Conservation (phyloP, 257 asterid species). For the Nicotiana paniculata region DNA sequence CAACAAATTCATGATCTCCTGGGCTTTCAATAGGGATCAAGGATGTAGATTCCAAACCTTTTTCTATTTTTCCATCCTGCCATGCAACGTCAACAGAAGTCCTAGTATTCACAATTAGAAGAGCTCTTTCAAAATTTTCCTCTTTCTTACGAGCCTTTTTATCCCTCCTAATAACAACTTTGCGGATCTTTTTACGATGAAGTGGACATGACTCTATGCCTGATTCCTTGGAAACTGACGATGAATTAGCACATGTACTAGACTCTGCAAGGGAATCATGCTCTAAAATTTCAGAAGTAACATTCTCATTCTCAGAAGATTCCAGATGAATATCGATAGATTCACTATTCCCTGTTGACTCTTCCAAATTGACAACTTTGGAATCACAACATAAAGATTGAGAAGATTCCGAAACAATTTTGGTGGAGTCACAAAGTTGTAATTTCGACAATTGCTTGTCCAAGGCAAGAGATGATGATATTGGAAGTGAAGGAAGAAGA, state of each 20-base stretch:
- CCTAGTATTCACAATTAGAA: slow-evolving; percentile 58
- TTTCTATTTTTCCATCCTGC: slow-evolving; percentile 85
- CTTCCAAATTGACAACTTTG: slow-evolving; percentile 43
- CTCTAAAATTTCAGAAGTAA: slow-evolving; percentile 26
- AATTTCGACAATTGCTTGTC: slow-evolving; percentile 42
- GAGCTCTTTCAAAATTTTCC: slow-evolving; percentile 82
- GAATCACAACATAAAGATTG: slow-evolving; percentile 64
- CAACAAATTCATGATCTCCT: slow-evolving; percentile 97
- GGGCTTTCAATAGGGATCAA: slow-evolving; percentile 89
- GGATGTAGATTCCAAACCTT: slow-evolving; percentile 55
- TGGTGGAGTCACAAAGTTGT: slow-evolving; percentile 39
- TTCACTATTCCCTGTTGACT: slow-evolving; percentile 32
- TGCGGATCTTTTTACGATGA: slow-evolving; percentile 83
- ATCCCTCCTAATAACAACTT: slow-evolving; percentile 72
- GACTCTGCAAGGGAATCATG: slow-evolving; percentile 33
- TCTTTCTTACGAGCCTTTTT: slow-evolving; percentile 76
- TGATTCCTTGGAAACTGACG: slow-evolving; percentile 41
- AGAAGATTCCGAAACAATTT: slow-evolving; percentile 57
- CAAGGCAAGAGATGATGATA: slow-evolving; percentile 22
- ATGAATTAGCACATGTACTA: slow-evolving; percentile 37
- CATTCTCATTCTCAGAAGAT: slow-evolving; percentile 31
- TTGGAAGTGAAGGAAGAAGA: slow-evolving; percentile 48
- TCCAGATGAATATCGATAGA: slow-evolving; percentile 31
- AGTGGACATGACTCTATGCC: slow-evolving; percentile 64
- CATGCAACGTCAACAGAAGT: slow-evolving; percentile 81